Percentiles rank a stretch among this genome's conserved stretches.
Conservation (phyloP, 2,329 filamentous ascomycete genomes). For the Monosporascus ibericus region DNA sequence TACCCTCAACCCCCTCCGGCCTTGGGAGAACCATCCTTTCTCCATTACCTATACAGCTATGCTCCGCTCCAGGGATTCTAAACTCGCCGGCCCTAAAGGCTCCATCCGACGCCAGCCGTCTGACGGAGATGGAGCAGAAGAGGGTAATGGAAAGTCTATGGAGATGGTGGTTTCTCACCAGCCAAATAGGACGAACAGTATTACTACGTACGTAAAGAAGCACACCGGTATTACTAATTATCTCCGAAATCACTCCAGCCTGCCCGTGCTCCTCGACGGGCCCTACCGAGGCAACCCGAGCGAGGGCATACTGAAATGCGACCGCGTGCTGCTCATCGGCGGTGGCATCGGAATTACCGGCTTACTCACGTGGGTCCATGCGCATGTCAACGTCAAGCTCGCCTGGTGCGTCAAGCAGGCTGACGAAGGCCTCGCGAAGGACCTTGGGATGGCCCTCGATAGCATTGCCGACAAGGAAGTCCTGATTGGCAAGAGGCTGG, state of each 20-base stretch:
- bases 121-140: not conserved
- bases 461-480: conserved; percentile 4
- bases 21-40: conserved; percentile 52
- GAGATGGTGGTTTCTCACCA: not conserved
- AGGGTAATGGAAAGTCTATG: not conserved
- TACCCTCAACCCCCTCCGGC: conserved; percentile 28
- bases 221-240: conserved; percentile 2
- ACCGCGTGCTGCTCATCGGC: conserved; percentile 10
- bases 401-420: conserved; percentile 4
- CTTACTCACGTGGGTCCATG: conserved; percentile 1
- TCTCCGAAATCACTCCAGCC: not conserved
- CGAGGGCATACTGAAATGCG: conserved; percentile 3
- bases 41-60: conserved; percentile 29
- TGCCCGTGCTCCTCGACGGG: conserved; percentile 6
- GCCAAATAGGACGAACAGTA: not conserved
- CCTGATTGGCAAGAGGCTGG: conserved; percentile 3
- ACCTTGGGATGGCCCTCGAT: conserved; percentile 1
- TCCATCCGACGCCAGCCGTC: not conserved
- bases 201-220: conserved; percentile 5
- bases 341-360: conserved; percentile 11
- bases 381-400: conserved; percentile 7
- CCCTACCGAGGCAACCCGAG: conserved; percentile 5
- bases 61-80: conserved; percentile 1
- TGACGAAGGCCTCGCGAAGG: not conserved
- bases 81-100: not conserved